Percentiles rank a stretch among this genome's conserved stretches.
phyloP scores from a whole-genome alignment of 768 basidiomycete genomes.

The Psilocybe tampanensis region DNA sequence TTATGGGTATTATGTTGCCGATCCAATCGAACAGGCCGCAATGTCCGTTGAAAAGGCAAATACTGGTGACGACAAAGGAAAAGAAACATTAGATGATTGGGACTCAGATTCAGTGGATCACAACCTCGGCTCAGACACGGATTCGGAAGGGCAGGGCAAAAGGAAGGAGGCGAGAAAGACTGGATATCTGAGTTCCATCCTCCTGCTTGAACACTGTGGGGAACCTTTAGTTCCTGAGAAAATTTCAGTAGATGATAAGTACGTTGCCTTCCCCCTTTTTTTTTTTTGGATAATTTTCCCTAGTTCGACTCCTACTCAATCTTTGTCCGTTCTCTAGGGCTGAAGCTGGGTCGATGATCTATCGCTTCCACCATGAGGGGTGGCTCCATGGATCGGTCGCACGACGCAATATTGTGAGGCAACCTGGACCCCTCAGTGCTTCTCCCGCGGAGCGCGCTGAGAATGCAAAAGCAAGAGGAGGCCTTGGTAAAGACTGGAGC shows the following conservation, averaged over 20 bases:
- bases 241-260: constrained; percentile 38
- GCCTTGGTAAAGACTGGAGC: constrained; percentile 22
- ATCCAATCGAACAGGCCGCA: constrained; percentile 7
- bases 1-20: constrained; percentile 58
- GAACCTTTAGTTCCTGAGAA: constrained; percentile 20
- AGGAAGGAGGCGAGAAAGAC: background rate
- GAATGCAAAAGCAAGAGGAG: constrained; percentile 7
- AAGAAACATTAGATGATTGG: background rate
- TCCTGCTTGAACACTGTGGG: constrained; percentile 45
- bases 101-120: too few species aligned
- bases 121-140: constrained; percentile 1
- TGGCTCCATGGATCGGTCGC: constrained; percentile 38
- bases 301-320: too few species aligned
- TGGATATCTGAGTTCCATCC: constrained; percentile 36
- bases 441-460: constrained; percentile 11
- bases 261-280: background rate
- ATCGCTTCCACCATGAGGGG: constrained; percentile 35
- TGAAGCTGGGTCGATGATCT: constrained; percentile 40
- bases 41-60: background rate
- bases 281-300: background rate
- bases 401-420: constrained; percentile 37
- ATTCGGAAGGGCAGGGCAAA: constrained; percentile 1
- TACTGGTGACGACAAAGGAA: background rate
- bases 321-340: constrained; percentile 20
- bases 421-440: constrained; percentile 30